phyloP scores from a whole-genome alignment of 441 rosid species.

The Populus trichocarpa region DNA sequence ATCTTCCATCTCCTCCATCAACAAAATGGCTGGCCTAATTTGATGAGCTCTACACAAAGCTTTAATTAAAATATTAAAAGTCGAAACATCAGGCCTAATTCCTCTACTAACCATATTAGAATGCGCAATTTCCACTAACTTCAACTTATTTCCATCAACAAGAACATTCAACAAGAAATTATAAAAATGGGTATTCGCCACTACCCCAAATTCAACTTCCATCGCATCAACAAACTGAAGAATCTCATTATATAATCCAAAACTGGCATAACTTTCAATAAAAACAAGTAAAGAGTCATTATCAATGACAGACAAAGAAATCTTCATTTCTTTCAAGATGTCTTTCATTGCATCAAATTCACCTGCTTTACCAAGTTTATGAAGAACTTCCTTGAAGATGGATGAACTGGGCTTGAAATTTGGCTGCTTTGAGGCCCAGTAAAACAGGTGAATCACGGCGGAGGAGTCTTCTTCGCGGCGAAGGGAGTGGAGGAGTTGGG shows the following conservation, averaged over 20 bases:
- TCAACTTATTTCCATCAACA: slow-evolving; percentile 72
- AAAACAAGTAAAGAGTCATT: slow-evolving; percentile 50
- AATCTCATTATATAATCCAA: slow-evolving; percentile 58
- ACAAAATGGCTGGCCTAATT: slow-evolving; percentile 70
- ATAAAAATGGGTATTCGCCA: slow-evolving; percentile 60
- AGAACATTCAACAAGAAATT: slow-evolving; percentile 74
- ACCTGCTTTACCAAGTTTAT: slow-evolving; percentile 66
- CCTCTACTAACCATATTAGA: slow-evolving; percentile 52
- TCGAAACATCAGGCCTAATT: slow-evolving; percentile 72
- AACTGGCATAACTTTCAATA: slow-evolving; percentile 55
- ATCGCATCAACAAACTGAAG: slow-evolving; percentile 45
- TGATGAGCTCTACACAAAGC: slow-evolving; percentile 89
- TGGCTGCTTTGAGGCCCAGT: slow-evolving; percentile 74
- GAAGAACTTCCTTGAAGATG: slow-evolving; percentile 63
- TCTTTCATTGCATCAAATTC: slow-evolving; percentile 62
- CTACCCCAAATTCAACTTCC: slow-evolving; percentile 53
- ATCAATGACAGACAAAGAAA: slow-evolving; percentile 41
- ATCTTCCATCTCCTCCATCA: slow-evolving; percentile 87
- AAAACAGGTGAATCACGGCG: slow-evolving; percentile 62
- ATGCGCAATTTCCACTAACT: slow-evolving; percentile 67
- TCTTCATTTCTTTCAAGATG: slow-evolving; percentile 51
- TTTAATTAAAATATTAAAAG: slow-evolving; percentile 77
- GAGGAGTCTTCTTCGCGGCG: slow-evolving; percentile 67
- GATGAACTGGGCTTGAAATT: slow-evolving; percentile 50
- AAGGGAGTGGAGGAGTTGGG: slow-evolving; percentile 73